Evolutionary conservation across 495 filamentous ascomycete species (phyloP).

Genomic region (Neurospora sublineolata): DNA sequence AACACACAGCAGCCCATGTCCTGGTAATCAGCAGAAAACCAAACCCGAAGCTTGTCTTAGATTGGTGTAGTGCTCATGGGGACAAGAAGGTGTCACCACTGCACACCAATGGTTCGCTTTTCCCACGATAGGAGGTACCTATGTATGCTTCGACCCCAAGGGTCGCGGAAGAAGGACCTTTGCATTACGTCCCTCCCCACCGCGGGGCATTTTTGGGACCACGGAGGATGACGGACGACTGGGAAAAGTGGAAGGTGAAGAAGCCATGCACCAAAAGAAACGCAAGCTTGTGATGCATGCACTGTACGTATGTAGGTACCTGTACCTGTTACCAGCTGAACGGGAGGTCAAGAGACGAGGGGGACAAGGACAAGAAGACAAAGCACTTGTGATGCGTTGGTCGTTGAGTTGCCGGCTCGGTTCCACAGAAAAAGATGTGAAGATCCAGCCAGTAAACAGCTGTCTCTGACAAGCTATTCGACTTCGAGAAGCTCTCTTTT

Average conservation of each 20-base stretch:
- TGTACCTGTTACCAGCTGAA: background rate
- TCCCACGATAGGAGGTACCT: background rate
- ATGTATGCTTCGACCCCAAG: background rate
- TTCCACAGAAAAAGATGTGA: background rate
- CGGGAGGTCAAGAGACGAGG: background rate
- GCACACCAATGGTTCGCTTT: background rate
- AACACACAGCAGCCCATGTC: background rate
- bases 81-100: background rate
- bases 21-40: background rate
- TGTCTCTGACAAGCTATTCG: background rate
- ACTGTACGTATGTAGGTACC: background rate
- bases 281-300: background rate
- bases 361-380: background rate
- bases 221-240: background rate
- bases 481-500: background rate
- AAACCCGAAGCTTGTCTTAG: background rate
- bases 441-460: background rate
- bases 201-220: background rate
- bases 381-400: background rate
- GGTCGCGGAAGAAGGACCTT: background rate
- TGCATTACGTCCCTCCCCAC: background rate
- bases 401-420: background rate
- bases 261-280: background rate
- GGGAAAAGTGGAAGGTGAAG: background rate
- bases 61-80: background rate